Conservation (phyloP, 1,284 basidiomycete species). For the Ceratobasidium sp. region DNA sequence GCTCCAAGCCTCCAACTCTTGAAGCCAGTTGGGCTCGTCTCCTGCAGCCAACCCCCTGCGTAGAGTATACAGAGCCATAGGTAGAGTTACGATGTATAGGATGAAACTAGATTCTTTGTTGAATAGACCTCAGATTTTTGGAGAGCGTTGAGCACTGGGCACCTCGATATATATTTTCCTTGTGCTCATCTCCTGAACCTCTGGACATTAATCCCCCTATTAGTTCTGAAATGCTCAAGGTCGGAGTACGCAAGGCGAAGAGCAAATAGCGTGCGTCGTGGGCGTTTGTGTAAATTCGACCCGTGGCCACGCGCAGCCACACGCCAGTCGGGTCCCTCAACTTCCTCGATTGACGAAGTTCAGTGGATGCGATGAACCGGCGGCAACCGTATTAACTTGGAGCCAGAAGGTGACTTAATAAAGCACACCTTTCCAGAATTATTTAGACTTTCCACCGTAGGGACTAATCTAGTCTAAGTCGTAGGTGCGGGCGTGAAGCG, state of each 20-base stretch:
- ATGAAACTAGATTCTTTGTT: background rate
- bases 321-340: too few relatives aligned
- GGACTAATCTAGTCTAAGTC: too few relatives aligned
- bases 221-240: background rate
- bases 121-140: background rate
- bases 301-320: background rate
- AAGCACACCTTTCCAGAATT: too few relatives aligned
- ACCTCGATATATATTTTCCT: background rate
- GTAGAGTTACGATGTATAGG: background rate
- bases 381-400: too few relatives aligned
- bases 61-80: background rate
- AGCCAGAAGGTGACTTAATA: too few relatives aligned
- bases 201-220: background rate
- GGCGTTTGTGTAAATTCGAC: background rate
- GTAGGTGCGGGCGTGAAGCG: background rate
- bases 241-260: background rate
- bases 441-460: too few relatives aligned
- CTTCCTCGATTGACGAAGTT: background rate
- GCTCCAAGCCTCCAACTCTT: slow-evolving; percentile 22
- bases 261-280: background rate
- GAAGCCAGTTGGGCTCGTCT: slow-evolving; percentile 1
- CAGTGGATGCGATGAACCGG: background rate
- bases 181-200: background rate
- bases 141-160: background rate
- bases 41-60: background rate